Base-by-base conservation (phyloP, 202 grass and related monocot species). In the Carex arenaria region DNA sequence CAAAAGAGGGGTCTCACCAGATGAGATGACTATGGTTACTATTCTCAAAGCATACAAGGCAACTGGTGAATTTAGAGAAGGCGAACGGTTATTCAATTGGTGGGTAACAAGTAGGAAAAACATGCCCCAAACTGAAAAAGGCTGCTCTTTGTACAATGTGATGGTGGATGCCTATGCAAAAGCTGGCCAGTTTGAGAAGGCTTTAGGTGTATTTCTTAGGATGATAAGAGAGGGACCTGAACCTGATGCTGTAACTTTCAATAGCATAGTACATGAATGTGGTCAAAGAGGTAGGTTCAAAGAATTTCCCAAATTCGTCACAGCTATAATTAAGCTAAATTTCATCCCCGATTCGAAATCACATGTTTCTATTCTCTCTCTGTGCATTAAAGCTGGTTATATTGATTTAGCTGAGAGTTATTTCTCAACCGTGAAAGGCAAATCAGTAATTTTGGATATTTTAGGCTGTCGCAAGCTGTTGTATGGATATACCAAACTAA, bases 101-200 rank as follows among this genome's bases (percentile, higher is more conserved):
- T 93, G 89, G 92, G 88, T 90, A 12, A 87, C 59, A 0, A 67
- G 86, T 56, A 80, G 66, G 47, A 18, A 28, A 72, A 51, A 10
- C 84, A 61, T 43, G 54, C 71, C 38, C 85, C 54, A 78, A 54
- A 85, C 75, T 6, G 84, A n/a, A 64, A 71, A 82, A 67, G 67
- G 67, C 81, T 88, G 79, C 72, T 87, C 72, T 74, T 69, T 98
- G 79, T 93, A 93, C 47, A 98, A 98, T 81, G 94, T 87, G 76
- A 90, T 98, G 89, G 88, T 98, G 66, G 89, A 94, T 84, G 89
- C 89, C 78, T 98, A 93, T 10, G 92, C 87, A 15, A 95, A 98
- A 84, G 85, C 90, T 0, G 89, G 89, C 43, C 76, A 86, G 75
- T 86, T 98, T 66, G 86, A 90, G 43, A 95, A 95, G 77, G 92